phyloP scores from a whole-genome alignment of 2,329 filamentous ascomycete species.

The Aureobasidium lini region DNA sequence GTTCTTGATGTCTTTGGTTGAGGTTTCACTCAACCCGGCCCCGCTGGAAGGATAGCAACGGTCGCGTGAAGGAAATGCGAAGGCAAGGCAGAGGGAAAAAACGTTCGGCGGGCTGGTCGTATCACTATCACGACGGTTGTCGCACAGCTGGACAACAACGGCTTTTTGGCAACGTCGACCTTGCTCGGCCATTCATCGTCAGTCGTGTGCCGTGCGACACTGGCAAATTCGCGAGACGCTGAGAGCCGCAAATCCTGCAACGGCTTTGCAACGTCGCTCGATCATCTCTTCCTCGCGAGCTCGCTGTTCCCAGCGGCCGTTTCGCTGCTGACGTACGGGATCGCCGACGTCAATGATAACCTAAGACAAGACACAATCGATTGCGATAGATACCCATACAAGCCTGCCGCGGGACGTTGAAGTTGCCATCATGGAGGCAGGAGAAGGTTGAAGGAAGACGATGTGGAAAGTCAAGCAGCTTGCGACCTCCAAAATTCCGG shows the following conservation, averaged over 20 bases:
- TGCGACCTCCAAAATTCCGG: neutral
- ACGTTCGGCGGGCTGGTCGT: constrained; percentile 11
- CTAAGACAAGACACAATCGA: constrained; percentile 11
- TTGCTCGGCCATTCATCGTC: constrained; percentile 5
- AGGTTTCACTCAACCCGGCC: constrained; percentile 12
- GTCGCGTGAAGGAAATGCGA: constrained; percentile 7
- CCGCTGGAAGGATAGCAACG: constrained; percentile 8
- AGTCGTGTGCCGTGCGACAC: constrained; percentile 8
- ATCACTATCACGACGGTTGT: constrained; percentile 11
- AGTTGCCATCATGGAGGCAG: neutral
- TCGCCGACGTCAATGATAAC: constrained; percentile 13
- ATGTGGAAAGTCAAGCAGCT: neutral
- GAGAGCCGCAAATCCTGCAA: constrained; percentile 7
- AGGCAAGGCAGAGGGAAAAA: constrained; percentile 4
- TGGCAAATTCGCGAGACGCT: constrained; percentile 9
- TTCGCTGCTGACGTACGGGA: neutral
- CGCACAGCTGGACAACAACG: constrained; percentile 10
- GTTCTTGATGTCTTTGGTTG: constrained; percentile 14
- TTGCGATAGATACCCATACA: constrained; percentile 10
- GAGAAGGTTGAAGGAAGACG: neutral
- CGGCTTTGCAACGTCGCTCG: constrained; percentile 12
- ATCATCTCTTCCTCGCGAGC: neutral
- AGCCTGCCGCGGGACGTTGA: constrained; percentile 4
- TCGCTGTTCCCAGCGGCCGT: neutral
- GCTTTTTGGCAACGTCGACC: constrained; percentile 9